Base-by-base conservation (phyloP, 2,329 filamentous ascomycete species). In the Ophiosphaerella korrae region DNA sequence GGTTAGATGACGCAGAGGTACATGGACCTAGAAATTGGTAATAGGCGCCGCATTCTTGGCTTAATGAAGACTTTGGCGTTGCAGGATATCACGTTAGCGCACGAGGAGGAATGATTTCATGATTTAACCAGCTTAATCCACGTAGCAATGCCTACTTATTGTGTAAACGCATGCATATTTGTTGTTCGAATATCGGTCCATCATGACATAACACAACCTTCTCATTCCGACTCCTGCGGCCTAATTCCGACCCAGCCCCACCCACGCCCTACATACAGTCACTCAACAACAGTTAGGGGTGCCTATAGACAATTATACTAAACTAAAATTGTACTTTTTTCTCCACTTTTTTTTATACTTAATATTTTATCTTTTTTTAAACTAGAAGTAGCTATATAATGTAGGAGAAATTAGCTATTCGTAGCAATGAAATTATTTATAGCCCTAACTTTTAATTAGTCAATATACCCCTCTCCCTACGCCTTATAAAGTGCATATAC, bases 1-100 rank as follows among this genome's bases (percentile, higher is more conserved):
- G 93, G 92, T 80, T 97, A 84, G 75, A 51, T n/a, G 11, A 29
- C 7, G 6, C 9, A 21, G 18, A n/a, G 3, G 21, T 24, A 13
- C 23, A 24, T 39, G 37, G 16, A 8, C 1, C 18, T 39, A 12
- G 37, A 39, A 5, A 14, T 33, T 31, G 9, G 5, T 42, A 9
- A 16, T 34, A 42, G 40, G 7, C 26, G 8, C 5, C 23, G 57
- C 41, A 52, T 45, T 24, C 38, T 46, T 46, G 44, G 26, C 39
- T 50, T 9, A 12, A 23, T 35, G 8, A 23, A 21, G 7, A n/a
- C 24, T 18, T 34, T 18, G 41, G 41, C 41, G 41, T 43, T 43
- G 18, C 11, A 32, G 29, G 31, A 34, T 43, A 18, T 34, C 34
- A 32, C 21, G 18, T 33, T 21, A 16, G 18, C 46, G 54, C 42